A percentile compares a stretch with the other conserved stretches of the same genome.
These are phyloP conservation scores for Plectosphaerella sp. DNA, from an alignment of 2,329 filamentous ascomycete species.

Conservation along the genomic window DNA sequence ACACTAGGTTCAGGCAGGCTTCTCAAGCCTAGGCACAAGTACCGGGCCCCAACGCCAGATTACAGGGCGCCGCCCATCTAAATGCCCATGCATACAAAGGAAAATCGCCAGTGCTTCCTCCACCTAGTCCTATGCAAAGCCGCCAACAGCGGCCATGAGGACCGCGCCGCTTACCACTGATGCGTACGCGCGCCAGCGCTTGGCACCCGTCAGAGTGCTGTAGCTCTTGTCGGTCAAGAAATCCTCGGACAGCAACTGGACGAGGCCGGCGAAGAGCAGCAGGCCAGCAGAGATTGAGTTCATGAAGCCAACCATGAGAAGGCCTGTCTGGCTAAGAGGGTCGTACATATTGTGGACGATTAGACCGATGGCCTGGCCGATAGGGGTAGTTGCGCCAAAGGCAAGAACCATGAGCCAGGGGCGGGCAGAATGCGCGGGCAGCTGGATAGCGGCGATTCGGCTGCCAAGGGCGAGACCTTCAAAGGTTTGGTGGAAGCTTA, in stretches of 20 bases:
- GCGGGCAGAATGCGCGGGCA: conserved; percentile 65
- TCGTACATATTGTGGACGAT: conserved; percentile 76
- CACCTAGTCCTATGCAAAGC: conserved; percentile 53
- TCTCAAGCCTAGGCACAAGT: too few species aligned
- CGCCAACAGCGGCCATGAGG: conserved; percentile 68
- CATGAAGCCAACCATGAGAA: conserved; percentile 82
- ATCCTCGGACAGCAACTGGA: conserved; percentile 81
- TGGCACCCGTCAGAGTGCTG: conserved; percentile 57
- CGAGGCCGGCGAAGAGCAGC: conserved; percentile 75
- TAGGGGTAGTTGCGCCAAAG: conserved; percentile 62
- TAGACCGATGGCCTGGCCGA: conserved; percentile 69
- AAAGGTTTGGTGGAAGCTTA: conserved; percentile 83
- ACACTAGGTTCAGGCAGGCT: too few species aligned
- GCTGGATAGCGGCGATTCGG: conserved; percentile 78
- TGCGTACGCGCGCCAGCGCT: conserved; percentile 57
- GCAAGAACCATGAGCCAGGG: conserved; percentile 82
- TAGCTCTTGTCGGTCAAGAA: conserved; percentile 76
- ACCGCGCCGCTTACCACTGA: conserved; percentile 60
- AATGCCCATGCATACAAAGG: not conserved
- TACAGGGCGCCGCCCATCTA: too few species aligned
- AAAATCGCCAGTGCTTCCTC: conserved; percentile 1
- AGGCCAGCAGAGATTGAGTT: conserved; percentile 81
- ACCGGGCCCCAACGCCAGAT: too few species aligned
- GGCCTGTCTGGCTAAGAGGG: conserved; percentile 67
- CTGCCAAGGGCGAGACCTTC: conserved; percentile 83